These are phyloP conservation scores for Talaromyces wortmannii DNA, from an alignment of 495 filamentous ascomycete genomes.

Conservation along the genomic window DNA sequence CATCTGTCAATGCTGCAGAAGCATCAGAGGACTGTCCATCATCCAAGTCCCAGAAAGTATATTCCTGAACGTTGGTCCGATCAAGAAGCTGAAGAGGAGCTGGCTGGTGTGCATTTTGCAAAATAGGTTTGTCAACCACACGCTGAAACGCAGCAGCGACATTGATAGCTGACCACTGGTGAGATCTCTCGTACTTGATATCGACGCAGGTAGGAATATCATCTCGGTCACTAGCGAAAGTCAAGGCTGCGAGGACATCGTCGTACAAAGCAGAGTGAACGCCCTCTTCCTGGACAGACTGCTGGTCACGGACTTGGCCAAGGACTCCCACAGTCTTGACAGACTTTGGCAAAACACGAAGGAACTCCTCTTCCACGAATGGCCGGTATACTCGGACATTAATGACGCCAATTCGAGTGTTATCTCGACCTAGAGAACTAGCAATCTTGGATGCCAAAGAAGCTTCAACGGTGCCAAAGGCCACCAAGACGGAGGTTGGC, in stretches of 20 bases:
- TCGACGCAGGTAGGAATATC: conserved; percentile 60
- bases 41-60: conserved; percentile 90
- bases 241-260: conserved; percentile 79
- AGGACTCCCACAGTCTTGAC: conserved; percentile 64
- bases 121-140: conserved; percentile 46
- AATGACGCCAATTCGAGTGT: conserved; percentile 73
- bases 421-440: conserved; percentile 59
- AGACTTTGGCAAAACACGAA: conserved; percentile 68
- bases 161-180: conserved; percentile 74
- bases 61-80: conserved; percentile 57
- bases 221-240: conserved; percentile 63
- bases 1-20: conserved; percentile 57
- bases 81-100: conserved; percentile 41
- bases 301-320: conserved; percentile 52
- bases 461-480: conserved; percentile 86
- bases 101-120: conserved; percentile 28
- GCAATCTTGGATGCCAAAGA: conserved; percentile 80
- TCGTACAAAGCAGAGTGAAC: conserved; percentile 77
- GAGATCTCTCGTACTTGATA: conserved; percentile 80
- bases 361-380: conserved; percentile 89
- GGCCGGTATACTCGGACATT: conserved; percentile 91
- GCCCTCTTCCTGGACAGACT: conserved; percentile 56
- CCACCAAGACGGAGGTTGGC: conserved; percentile 75
- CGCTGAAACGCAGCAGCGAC: conserved; percentile 63
- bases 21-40: conserved; percentile 59